Conservation (phyloP, 805 yeast genomes). For the Myxozyma neglecta region DNA sequence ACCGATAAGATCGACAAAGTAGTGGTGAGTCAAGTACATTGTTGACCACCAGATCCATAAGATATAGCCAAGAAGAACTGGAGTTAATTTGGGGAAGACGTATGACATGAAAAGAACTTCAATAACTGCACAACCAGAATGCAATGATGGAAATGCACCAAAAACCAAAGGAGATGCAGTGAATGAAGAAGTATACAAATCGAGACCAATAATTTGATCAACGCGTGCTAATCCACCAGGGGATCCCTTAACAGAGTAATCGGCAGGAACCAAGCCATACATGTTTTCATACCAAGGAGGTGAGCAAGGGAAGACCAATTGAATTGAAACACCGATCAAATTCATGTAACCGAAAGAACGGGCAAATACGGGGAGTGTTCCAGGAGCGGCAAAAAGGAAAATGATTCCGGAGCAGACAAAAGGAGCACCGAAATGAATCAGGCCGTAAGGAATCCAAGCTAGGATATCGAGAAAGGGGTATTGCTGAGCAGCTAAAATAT, state of each 20-base stretch:
- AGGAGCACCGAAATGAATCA: conserved; percentile 87
- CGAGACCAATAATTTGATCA: conserved; percentile 73
- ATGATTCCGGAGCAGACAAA: conserved; percentile 76
- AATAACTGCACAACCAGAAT: conserved; percentile 92
- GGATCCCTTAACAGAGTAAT: conserved; percentile 86
- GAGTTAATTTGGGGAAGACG: conserved; percentile 69
- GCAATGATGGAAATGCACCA: conserved; percentile 86
- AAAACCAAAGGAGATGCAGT: conserved; percentile 86
- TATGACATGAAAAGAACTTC: conserved; percentile 84
- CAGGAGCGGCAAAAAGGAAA: conserved; percentile 90
- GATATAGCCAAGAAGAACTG: conserved; percentile 72
- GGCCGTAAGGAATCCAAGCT: conserved; percentile 95
- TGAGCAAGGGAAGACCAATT: conserved; percentile 85
- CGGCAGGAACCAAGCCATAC: conserved; percentile 85
- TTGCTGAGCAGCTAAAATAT: conserved; percentile 73
- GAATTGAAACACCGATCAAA: conserved; percentile 77
- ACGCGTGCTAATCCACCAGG: conserved; percentile 95
- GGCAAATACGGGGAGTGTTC: conserved; percentile 75
- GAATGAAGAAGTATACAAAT: conserved; percentile 80
- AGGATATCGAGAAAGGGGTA: conserved; percentile 68
- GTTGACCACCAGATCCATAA: conserved; percentile 98
- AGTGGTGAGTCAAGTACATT: conserved; percentile 96
- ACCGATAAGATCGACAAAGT: conserved; percentile 89
- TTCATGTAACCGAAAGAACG: conserved; percentile 96
- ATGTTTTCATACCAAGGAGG: conserved; percentile 90